phyloP scores from a whole-genome alignment of 1,284 basidiomycete species.

The Xanthoconium separans region DNA sequence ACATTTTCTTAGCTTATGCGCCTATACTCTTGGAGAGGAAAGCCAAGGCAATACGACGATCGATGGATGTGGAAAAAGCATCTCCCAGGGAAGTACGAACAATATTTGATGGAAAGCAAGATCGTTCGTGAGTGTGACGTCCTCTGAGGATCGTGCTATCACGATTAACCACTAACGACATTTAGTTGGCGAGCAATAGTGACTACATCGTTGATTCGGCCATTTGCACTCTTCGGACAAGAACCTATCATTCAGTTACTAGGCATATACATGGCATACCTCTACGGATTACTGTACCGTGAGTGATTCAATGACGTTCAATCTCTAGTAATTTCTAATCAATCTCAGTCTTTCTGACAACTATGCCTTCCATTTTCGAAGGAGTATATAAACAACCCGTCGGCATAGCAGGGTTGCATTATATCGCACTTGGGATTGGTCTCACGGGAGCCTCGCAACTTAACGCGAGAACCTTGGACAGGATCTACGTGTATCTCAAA shows the following conservation, averaged over 20 bases:
- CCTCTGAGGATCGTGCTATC: not conserved
- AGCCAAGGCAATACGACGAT: slow-evolving; percentile 49
- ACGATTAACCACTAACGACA: not conserved
- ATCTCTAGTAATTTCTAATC: slow-evolving; percentile 10
- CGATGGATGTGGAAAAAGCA: slow-evolving; percentile 44
- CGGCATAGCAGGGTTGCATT: slow-evolving; percentile 60
- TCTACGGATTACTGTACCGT: slow-evolving; percentile 58
- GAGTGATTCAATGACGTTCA: slow-evolving; percentile 21
- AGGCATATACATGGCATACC: slow-evolving; percentile 49
- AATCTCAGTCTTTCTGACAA: slow-evolving; percentile 56
- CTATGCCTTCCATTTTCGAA: slow-evolving; percentile 61
- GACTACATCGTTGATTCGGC: slow-evolving; percentile 40
- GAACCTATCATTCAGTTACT: slow-evolving; percentile 51
- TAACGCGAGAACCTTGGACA: slow-evolving; percentile 49
- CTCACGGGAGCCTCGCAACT: slow-evolving; percentile 45
- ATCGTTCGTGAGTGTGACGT: slow-evolving; percentile 40
- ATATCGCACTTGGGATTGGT: slow-evolving; percentile 52
- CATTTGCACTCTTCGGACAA: slow-evolving; percentile 44
- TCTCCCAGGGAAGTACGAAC: slow-evolving; percentile 39
- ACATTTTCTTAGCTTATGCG: slow-evolving; percentile 48
- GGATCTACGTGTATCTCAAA: slow-evolving; percentile 43
- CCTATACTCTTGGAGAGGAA: slow-evolving; percentile 62
- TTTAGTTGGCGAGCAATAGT: slow-evolving; percentile 40
- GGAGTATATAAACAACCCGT: slow-evolving; percentile 47
- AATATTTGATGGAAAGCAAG: slow-evolving; percentile 41